Conservation (phyloP, 768 basidiomycete genomes). For the Termitomyces sp. region DNA sequence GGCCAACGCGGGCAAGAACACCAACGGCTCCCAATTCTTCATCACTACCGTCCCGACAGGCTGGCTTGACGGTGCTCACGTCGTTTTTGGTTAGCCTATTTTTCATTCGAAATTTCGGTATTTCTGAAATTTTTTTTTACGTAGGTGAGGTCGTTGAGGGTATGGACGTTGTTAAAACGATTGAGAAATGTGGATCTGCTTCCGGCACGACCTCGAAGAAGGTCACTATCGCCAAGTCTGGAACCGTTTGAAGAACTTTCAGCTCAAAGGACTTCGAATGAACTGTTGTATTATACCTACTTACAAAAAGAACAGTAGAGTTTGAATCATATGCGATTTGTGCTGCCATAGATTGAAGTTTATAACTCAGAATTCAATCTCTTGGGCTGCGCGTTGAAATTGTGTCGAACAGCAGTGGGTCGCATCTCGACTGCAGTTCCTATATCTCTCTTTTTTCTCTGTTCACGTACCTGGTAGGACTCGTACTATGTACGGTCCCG, state of each 20-base stretch:
- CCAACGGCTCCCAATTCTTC: constrained; percentile 89
- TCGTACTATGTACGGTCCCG: too few relatives aligned
- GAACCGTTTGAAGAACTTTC: constrained; percentile 33
- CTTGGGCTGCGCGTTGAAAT: too few relatives aligned
- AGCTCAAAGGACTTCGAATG: background rate
- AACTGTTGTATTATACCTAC: constrained; percentile 12
- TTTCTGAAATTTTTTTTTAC: background rate
- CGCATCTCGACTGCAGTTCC: too few relatives aligned
- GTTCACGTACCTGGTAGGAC: too few relatives aligned
- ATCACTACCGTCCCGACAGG: constrained; percentile 75
- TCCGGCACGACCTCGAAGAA: constrained; percentile 37
- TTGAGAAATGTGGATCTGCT: constrained; percentile 36
- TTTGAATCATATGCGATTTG: background rate
- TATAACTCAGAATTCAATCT: too few relatives aligned
- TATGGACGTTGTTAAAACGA: constrained; percentile 45
- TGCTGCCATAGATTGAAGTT: background rate
- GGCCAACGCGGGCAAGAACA: constrained; percentile 80
- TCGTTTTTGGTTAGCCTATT: constrained; percentile 69
- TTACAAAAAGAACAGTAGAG: background rate
- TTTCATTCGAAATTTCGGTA: constrained; percentile 1
- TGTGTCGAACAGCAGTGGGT: too few relatives aligned
- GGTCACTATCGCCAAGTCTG: constrained; percentile 54
- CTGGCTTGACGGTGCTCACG: constrained; percentile 82
- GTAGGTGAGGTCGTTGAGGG: constrained; percentile 66
- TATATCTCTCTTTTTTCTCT: too few relatives aligned